Base-by-base conservation (phyloP, 2,329 filamentous ascomycete species). In the Ophiocordyceps australis region DNA sequence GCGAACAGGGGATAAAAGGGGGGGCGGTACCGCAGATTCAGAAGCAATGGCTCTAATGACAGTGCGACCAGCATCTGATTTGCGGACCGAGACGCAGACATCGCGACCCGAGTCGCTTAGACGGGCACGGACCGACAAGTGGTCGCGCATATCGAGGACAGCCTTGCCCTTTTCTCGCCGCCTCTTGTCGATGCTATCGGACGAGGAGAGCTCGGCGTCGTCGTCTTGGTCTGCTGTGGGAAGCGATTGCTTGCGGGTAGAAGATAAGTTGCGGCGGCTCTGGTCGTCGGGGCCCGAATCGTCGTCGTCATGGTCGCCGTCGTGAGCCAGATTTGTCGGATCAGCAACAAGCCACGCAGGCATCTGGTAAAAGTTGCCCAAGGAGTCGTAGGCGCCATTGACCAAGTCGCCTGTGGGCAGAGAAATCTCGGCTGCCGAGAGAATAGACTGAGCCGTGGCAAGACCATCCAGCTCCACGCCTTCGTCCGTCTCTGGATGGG, bases 381-480 rank as follows among this genome's bases (percentile, higher is more conserved):
- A 55, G 20, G 67, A 52, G 43, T 85, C 79, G 39, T 82, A 86
- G 12, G 62, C 72, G 8, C 77, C 77, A 28, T 78, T 68, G 20
- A 67, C 66, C 13, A 85, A 48, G 38, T 82, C 64, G 1, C 79
- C 78, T 0, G 74, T 78, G 1, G 78, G 77, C 9, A 83, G 50
- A 0, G 75, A 82, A 17, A 85, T 64, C 14, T 74, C 82, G 7
- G 72, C 75, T 2, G 83, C 83, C 40, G 76, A 70, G 5, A 94
- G 53, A 29, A 94, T 76, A 28, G 65, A 68, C 54, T 94, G 83
- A 6, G 85, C 85, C 3, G 74, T 81, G 16, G 55, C 59, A 7
- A 79, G 42, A 12, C 52, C 57, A 8, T 52, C 41, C 4, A 42
- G 39, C 4, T 45, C 46, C 20, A 54, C 52, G 3, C 51, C 41